phyloP scores from a whole-genome alignment of 306 rosid genomes.

The Fragaria ananassa region DNA sequence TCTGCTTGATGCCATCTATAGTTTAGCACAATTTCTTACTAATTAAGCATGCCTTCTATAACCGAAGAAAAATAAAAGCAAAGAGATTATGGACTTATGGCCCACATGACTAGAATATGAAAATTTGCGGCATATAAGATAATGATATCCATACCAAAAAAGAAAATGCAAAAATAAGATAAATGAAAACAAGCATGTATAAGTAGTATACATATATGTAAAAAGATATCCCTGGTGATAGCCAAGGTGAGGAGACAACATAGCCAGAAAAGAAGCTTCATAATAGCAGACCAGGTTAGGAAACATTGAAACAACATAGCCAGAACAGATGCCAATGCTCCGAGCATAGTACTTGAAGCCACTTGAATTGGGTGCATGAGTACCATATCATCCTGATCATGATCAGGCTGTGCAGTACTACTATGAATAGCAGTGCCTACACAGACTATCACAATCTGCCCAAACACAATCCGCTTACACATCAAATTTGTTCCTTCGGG shows the following conservation, averaged over 20 bases:
- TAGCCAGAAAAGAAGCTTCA: conserved; percentile 36
- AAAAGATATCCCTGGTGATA: conserved; percentile 35
- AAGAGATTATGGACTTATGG: background rate
- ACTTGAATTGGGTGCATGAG: conserved; percentile 48
- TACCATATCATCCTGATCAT: background rate
- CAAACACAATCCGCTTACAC: conserved; percentile 62
- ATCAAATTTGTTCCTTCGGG: conserved; percentile 47
- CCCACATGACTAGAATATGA: background rate
- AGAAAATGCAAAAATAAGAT: background rate
- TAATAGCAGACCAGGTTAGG: conserved; percentile 29
- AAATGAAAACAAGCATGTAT: background rate
- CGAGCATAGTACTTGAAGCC: conserved; percentile 52
- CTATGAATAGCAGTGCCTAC: conserved; percentile 52
- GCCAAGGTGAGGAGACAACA: conserved; percentile 56
- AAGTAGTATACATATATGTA: background rate
- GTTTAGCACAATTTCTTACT: background rate
- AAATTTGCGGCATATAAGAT: background rate
- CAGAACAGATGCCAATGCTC: conserved; percentile 59
- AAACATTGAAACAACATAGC: conserved; percentile 41
- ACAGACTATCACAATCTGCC: conserved; percentile 65
- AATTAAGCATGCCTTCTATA: background rate
- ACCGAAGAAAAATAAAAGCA: background rate
- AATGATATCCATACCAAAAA: background rate
- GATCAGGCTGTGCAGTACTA: conserved; percentile 22
- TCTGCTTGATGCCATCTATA: background rate